phyloP scores from a whole-genome alignment of 352 stramenopile genomes.

The Peronospora tabacina region DNA sequence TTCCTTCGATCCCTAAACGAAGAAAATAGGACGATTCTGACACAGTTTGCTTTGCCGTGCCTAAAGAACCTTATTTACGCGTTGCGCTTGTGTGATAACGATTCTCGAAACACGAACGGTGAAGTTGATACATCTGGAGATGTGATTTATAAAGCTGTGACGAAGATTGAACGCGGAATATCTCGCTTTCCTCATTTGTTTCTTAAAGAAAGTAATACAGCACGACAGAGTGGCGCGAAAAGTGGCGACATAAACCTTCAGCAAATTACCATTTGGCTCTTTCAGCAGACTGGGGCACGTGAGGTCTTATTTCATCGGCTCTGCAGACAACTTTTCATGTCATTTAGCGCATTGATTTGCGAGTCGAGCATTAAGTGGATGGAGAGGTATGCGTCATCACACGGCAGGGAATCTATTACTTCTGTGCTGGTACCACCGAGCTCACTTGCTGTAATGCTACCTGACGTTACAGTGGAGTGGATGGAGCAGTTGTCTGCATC shows the following conservation, averaged over 20 bases:
- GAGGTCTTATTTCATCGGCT: constrained; percentile 35
- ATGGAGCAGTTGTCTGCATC: constrained; percentile 56
- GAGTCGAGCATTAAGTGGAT: constrained; percentile 44
- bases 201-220: constrained; percentile 4
- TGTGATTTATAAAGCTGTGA: constrained; percentile 57
- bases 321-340: constrained; percentile 41
- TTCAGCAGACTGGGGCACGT: constrained; percentile 30
- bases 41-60: constrained; percentile 53
- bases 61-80: constrained; percentile 59
- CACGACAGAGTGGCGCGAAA: background rate
- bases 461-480: constrained; percentile 37
- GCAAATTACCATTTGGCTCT: constrained; percentile 33
- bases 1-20: constrained; percentile 59
- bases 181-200: constrained; percentile 47
- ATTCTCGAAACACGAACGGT: constrained; percentile 24
- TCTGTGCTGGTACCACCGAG: constrained; percentile 41
- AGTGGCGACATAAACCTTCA: constrained; percentile 13
- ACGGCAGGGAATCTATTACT: constrained; percentile 19
- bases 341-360: constrained; percentile 37
- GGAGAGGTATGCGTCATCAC: constrained; percentile 26
- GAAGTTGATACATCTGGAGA: constrained; percentile 39
- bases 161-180: constrained; percentile 53
- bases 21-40: constrained; percentile 43
- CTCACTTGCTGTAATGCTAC: constrained; percentile 27
- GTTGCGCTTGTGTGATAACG: constrained; percentile 49